Base-by-base conservation (phyloP, 345 rosid genomes). In the Excoecaria agallocha region DNA sequence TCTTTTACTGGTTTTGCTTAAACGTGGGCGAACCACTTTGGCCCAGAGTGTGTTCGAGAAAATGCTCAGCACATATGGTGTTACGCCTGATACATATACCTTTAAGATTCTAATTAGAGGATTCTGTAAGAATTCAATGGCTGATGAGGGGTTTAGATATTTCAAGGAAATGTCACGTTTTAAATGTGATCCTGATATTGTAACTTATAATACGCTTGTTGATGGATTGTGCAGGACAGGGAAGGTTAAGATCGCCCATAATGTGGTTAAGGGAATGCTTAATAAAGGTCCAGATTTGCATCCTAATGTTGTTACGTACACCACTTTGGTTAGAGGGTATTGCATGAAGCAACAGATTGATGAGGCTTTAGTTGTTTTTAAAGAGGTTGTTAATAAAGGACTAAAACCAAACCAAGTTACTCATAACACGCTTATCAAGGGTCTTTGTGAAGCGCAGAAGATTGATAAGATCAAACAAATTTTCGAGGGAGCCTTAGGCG, bases 211-310 rank as follows among this genome's bases (percentile, higher is more conserved):
- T 82, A 86, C 91, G 11, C 85, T 93, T 79, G 88, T 91, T 16
- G 94, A 93, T 80, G 98, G 97, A 12, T 76, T 93, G 81, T 91
- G 97, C 67, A 78, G 93, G 77, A 87, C 74, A 45, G 97, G 97
- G n/a, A 93, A 93, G 75, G 89, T 91, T 68, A 76, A 67, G 55
- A 88, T 79, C 68, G 98, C 98, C 0, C 87, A 75, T 74, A 91
- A 90, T 81, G 87, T 93, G 74, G 78, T 88, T 30, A 74, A 66
- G 71, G 96, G 98, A 69, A 90, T 91, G 97, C 48, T 69, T 66
- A 85, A 70, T 62, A 90, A 86, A 78, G 51, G 72, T 9, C 17
- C 35, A 17, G 78, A 77, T 75, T 71, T 91, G 86, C 82, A 67
- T 54, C 97, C 96, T 16, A 78, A 86, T 77, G 81, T 88, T 74